A percentile compares a stretch with the other conserved stretches of the same genome.
Evolutionary conservation across 208 protist species (phyloP).

Genomic region (Leishmania arabica): DNA sequence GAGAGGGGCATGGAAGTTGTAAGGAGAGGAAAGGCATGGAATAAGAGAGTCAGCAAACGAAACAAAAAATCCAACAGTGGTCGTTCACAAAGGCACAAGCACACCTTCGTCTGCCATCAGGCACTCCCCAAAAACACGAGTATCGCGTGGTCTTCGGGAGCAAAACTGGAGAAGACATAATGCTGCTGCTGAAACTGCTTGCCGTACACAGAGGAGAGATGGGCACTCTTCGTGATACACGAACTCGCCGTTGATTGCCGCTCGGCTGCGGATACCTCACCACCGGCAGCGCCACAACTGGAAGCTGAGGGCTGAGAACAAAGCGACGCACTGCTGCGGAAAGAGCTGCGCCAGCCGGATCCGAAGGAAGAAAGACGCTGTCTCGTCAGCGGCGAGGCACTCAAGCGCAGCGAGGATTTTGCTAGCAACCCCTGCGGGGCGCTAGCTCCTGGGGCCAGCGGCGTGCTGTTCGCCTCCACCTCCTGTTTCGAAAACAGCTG

Average conservation of each 20-base stretch:
- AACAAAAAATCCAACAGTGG: neutral
- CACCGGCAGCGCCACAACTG: neutral
- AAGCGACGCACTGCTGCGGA: neutral
- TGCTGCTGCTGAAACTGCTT: constrained; percentile 29
- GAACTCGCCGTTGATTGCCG: neutral
- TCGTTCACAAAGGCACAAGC: neutral
- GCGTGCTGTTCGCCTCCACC: constrained; percentile 36
- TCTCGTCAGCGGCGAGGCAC: neutral
- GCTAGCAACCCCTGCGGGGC: neutral
- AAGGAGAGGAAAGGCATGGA: neutral
- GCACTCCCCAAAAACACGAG: constrained; percentile 40
- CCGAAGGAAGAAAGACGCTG: neutral
- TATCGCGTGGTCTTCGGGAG: constrained; percentile 33
- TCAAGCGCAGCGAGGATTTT: neutral
- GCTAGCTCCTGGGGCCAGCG: constrained; percentile 14
- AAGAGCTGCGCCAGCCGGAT: neutral
- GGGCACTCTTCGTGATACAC: constrained; percentile 18
- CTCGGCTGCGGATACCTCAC: neutral
- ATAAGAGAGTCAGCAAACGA: neutral
- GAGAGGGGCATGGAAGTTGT: neutral
- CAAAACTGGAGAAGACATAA: constrained; percentile 40
- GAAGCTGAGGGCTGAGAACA: neutral
- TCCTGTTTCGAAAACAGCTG: constrained; percentile 56
- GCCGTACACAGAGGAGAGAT: constrained; percentile 19
- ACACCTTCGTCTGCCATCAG: neutral